These are phyloP conservation scores for Aureobasidium sp. DNA, from an alignment of 2,329 filamentous ascomycete species.

Conservation along the genomic window DNA sequence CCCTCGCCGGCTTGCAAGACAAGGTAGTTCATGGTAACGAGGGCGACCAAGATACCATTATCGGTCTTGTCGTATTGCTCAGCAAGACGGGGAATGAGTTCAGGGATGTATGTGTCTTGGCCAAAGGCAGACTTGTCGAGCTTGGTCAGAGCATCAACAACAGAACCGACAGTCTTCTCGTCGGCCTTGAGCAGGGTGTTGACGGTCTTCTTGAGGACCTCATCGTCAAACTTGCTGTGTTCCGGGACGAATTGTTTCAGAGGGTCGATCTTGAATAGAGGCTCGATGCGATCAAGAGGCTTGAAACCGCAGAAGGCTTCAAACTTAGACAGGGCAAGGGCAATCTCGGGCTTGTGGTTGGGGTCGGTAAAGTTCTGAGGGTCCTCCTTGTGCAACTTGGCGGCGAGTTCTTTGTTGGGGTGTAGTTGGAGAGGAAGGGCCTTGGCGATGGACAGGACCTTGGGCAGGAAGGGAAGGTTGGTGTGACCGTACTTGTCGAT, in stretches of 20 bases:
- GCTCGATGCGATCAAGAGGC: slow-evolving; percentile 50
- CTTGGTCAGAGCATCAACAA: slow-evolving; percentile 44
- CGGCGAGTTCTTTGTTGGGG: slow-evolving; percentile 58
- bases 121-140: slow-evolving; percentile 43
- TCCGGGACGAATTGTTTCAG: slow-evolving; percentile 46
- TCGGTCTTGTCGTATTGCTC: slow-evolving; percentile 56
- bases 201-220: slow-evolving; percentile 49
- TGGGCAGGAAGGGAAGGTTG: slow-evolving; percentile 64
- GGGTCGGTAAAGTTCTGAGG: slow-evolving; percentile 59
- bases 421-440: slow-evolving; percentile 68
- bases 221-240: slow-evolving; percentile 44
- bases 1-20: slow-evolving; percentile 56
- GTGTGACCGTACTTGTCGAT: slow-evolving; percentile 50
- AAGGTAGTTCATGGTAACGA: slow-evolving; percentile 68
- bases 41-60: slow-evolving; percentile 58
- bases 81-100: slow-evolving; percentile 55
- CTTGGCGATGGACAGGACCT: slow-evolving; percentile 67
- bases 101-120: slow-evolving; percentile 49
- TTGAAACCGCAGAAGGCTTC: slow-evolving; percentile 72
- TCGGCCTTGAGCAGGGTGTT: slow-evolving; percentile 47
- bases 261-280: slow-evolving; percentile 48
- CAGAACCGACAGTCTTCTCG: slow-evolving; percentile 42
- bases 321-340: slow-evolving; percentile 60
- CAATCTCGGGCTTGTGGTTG: slow-evolving; percentile 76
- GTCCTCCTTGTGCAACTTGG: slow-evolving; percentile 53